phyloP scores from a whole-genome alignment of 768 basidiomycete genomes.

The Piloderma croceum region DNA sequence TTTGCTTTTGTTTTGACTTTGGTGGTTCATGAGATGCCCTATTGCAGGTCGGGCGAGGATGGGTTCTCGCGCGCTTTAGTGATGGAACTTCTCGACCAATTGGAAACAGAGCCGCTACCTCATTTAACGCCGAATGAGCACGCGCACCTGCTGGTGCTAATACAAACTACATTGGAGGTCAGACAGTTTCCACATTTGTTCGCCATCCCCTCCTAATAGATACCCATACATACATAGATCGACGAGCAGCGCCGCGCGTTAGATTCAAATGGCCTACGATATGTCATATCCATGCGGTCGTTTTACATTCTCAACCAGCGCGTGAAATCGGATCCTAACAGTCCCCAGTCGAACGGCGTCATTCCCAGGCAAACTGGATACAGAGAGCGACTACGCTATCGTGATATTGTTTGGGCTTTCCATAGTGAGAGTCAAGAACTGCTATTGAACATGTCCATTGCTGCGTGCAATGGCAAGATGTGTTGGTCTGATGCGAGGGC shows the following conservation, averaged over 20 bases:
- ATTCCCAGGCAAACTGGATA: conserved; percentile 46
- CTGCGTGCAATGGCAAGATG: conserved; percentile 81
- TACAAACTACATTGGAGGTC: conserved; percentile 85
- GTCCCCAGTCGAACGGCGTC: conserved; percentile 38
- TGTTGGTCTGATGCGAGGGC: conserved; percentile 84
- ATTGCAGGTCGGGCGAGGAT: conserved; percentile 43
- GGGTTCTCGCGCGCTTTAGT: conserved; percentile 60
- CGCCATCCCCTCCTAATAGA: no score
- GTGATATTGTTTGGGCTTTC: conserved; percentile 97
- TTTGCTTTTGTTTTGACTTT: not conserved
- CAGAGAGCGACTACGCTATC: conserved; percentile 77
- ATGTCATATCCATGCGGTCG: conserved; percentile 87
- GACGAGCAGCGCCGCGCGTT: conserved; percentile 88
- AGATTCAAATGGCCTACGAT: conserved; percentile 89
- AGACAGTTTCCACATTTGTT: conserved; percentile 11
- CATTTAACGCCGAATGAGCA: conserved; percentile 77
- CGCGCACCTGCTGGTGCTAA: conserved; percentile 74
- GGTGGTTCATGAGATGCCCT: conserved; percentile 4
- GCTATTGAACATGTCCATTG: conserved; percentile 61
- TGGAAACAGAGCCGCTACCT: conserved; percentile 61
- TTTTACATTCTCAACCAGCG: conserved; percentile 82
- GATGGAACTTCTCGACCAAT: conserved; percentile 49
- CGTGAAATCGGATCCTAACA: conserved; percentile 41
- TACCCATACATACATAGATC: conserved; percentile 42
- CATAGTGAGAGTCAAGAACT: conserved; percentile 93